Evolutionary conservation across 768 basidiomycete species (phyloP).

Genomic region (Podaxis carcinomalis): DNA sequence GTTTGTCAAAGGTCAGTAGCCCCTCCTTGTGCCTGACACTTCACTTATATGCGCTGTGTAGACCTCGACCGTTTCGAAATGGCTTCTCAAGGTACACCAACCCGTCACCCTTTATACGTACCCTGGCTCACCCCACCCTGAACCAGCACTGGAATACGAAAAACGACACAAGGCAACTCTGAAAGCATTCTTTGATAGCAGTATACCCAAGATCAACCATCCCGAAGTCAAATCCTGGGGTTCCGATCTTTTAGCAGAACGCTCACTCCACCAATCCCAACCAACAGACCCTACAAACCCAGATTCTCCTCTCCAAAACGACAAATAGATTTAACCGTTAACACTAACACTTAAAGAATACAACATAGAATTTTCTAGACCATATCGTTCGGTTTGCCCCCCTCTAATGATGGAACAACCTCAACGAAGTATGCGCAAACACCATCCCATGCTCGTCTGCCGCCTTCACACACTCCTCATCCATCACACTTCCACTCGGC

Average conservation of each 20-base stretch:
- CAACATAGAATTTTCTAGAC: background rate
- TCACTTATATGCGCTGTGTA: constrained; percentile 21
- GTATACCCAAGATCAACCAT: constrained; percentile 67
- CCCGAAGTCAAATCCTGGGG: constrained; percentile 76
- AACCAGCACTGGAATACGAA: constrained; percentile 71
- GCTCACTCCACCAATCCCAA: constrained; percentile 16
- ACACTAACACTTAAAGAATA: background rate
- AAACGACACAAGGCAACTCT: constrained; percentile 42
- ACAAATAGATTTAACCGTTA: background rate
- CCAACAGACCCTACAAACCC: no score
- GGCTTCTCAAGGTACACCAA: constrained; percentile 67
- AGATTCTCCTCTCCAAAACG: no score
- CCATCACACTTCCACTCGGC: constrained; percentile 95
- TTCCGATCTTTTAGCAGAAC: constrained; percentile 45
- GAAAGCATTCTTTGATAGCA: constrained; percentile 79
- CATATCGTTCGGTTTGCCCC: background rate
- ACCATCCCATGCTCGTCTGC: constrained; percentile 92
- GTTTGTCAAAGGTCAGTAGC: constrained; percentile 75
- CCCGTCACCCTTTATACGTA: background rate
- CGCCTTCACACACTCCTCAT: constrained; percentile 91
- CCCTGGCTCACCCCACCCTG: background rate
- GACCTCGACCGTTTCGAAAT: constrained; percentile 88
- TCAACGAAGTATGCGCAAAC: constrained; percentile 83
- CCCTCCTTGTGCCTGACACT: background rate
- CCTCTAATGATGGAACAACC: constrained; percentile 84